A percentile compares a stretch with the other conserved stretches of the same genome.
phyloP scores from a whole-genome alignment of 805 yeast species.

The Metschnikowia borealis region DNA sequence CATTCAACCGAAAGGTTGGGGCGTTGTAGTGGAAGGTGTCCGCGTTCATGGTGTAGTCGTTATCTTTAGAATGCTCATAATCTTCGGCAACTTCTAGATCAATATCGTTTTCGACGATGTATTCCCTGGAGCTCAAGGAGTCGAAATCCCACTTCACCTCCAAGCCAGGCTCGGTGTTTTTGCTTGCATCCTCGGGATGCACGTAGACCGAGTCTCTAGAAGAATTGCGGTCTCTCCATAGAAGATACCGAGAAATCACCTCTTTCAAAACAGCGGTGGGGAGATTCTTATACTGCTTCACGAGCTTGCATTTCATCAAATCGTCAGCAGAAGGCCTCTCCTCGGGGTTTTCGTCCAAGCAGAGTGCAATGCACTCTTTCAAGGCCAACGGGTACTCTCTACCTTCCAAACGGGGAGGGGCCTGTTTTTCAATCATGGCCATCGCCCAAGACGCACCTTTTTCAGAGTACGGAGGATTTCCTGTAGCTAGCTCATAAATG shows the following conservation, averaged over 20 bases:
- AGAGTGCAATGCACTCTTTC: slow-evolving; percentile 85
- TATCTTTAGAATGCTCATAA: slow-evolving; percentile 21
- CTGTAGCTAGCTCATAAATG: slow-evolving; percentile 89
- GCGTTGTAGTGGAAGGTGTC: slow-evolving; percentile 8
- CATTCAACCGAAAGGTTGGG: slow-evolving; percentile 12
- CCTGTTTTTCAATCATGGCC: slow-evolving; percentile 86
- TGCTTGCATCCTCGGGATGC: slow-evolving; percentile 18
- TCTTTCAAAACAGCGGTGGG: slow-evolving; percentile 66
- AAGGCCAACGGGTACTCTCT: slow-evolving; percentile 68
- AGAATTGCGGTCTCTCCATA: slow-evolving; percentile 70
- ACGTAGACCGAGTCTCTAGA: slow-evolving; percentile 49
- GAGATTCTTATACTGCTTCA: slow-evolving; percentile 55
- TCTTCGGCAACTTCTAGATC: slow-evolving; percentile 25
- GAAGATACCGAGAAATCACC: slow-evolving; percentile 63
- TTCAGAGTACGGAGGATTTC: slow-evolving; percentile 96
- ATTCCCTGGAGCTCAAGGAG: slow-evolving; percentile 69
- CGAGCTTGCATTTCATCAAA: slow-evolving; percentile 66
- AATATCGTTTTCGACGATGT: slow-evolving; percentile 67
- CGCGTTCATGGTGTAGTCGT: slow-evolving; percentile 29
- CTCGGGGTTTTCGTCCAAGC: slow-evolving; percentile 89
- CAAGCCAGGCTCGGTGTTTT: slow-evolving; percentile 19
- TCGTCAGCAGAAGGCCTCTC: slow-evolving; percentile 89
- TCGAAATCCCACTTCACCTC: slow-evolving; percentile 87
- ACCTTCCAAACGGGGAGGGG: slow-evolving; percentile 95
- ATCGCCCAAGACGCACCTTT: slow-evolving; percentile 93